Percentiles rank a stretch among this genome's conserved stretches.
Evolutionary conservation across 768 basidiomycete genomes (phyloP).

Genomic region (Royoungia palumana): DNA sequence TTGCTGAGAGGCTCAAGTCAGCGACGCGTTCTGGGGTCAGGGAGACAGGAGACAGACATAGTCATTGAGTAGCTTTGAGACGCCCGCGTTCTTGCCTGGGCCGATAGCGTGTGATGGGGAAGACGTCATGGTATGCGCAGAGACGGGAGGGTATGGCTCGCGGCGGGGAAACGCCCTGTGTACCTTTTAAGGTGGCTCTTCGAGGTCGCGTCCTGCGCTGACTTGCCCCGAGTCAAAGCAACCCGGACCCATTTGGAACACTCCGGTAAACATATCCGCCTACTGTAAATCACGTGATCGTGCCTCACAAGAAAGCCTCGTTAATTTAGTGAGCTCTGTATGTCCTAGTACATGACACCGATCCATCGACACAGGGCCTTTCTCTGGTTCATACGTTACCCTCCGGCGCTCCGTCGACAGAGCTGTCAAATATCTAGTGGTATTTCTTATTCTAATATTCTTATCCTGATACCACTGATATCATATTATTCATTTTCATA

Average conservation of each 20-base stretch:
- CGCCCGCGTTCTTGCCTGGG: conserved; percentile 30
- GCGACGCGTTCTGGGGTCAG: background rate
- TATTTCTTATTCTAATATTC: too few species aligned
- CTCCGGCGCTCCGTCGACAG: too few species aligned
- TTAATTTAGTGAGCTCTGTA: conserved; percentile 2
- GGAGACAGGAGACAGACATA: conserved; percentile 42
- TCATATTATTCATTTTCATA: too few species aligned
- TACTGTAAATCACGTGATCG: conserved; percentile 22
- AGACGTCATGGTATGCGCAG: conserved; percentile 24
- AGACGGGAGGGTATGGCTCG: too few species aligned
- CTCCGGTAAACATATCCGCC: background rate
- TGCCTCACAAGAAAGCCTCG: conserved; percentile 1
- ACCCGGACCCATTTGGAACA: conserved; percentile 31
- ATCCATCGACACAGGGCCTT: background rate
- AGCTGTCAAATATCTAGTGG: too few species aligned
- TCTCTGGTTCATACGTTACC: too few species aligned
- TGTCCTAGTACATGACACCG: background rate
- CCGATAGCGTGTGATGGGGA: conserved; percentile 18
- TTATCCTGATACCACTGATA: too few species aligned
- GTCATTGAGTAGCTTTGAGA: conserved; percentile 60
- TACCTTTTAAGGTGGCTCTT: conserved; percentile 6
- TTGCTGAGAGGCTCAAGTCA: conserved; percentile 56
- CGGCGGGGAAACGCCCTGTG: background rate
- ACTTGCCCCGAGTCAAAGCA: conserved; percentile 25
- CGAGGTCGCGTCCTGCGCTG: conserved; percentile 38